These are phyloP conservation scores for Plasmodium gonderi DNA, from an alignment of 169 alveolate species.

Conservation along the genomic window DNA sequence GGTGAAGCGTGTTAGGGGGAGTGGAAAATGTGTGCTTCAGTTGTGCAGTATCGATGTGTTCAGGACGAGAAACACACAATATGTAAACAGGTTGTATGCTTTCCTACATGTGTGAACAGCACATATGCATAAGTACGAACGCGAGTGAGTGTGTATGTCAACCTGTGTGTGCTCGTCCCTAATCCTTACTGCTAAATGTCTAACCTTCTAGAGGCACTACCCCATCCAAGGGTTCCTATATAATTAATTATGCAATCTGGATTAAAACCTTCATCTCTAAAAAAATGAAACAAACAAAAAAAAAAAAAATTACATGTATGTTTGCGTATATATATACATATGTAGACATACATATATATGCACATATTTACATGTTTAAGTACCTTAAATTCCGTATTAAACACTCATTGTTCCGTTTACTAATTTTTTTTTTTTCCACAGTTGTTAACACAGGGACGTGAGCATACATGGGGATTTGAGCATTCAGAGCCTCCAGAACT, in stretches of 20 bases:
- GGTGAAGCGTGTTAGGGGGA: background rate
- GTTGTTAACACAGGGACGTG: constrained; percentile 75
- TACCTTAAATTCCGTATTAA: constrained; percentile 61
- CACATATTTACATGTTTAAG: background rate
- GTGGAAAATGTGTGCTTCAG: background rate
- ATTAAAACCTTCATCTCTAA: constrained; percentile 62
- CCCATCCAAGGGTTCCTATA: constrained; percentile 67
- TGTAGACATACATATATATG: background rate
- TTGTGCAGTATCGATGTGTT: too few species aligned
- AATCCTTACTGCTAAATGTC: background rate
- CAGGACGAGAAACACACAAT: too few species aligned
- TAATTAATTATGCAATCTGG: constrained; percentile 65
- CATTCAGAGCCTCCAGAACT: constrained; percentile 73
- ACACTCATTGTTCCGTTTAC: constrained; percentile 75
- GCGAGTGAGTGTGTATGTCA: background rate
- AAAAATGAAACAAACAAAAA: background rate
- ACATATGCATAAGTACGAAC: background rate
- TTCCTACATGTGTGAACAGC: constrained; percentile 2
- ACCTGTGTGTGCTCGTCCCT: background rate
- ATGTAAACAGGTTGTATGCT: constrained; percentile 36
- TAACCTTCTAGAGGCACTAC: constrained; percentile 52
- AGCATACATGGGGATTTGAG: constrained; percentile 71
- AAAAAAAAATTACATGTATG: background rate
- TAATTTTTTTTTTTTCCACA: constrained; percentile 69
- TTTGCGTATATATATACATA: background rate